These are phyloP conservation scores for Termitomyces sp. DNA, from an alignment of 768 basidiomycete genomes.

Conservation along the genomic window DNA sequence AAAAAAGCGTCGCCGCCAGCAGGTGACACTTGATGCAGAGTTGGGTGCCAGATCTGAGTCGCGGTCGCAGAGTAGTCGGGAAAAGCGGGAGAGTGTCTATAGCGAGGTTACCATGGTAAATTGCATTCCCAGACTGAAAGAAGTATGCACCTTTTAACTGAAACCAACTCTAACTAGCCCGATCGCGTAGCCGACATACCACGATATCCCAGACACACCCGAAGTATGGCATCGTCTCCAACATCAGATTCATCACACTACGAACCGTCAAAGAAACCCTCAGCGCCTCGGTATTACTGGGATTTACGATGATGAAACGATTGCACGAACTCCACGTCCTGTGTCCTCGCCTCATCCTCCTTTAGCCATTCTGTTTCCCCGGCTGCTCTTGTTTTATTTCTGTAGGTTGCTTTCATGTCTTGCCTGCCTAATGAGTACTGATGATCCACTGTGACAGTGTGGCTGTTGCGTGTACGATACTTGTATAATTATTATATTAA, in stretches of 20 bases:
- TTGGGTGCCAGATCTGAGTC: neutral
- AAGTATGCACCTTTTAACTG: neutral
- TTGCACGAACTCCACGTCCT: neutral
- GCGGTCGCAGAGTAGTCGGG: neutral
- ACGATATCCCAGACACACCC: conserved; percentile 12
- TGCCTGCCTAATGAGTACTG: neutral
- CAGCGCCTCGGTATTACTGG: conserved; percentile 31
- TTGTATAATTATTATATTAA: neutral
- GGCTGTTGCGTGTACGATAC: neutral
- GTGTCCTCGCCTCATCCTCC: neutral
- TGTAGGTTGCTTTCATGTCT: neutral
- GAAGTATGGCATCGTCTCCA: conserved; percentile 12
- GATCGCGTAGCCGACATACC: conserved; percentile 13
- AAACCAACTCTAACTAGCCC: conserved; percentile 5
- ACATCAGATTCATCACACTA: conserved; percentile 23
- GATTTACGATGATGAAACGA: conserved; percentile 18
- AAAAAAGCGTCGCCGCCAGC: conserved; percentile 18
- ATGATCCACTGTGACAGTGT: neutral
- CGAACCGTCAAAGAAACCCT: conserved; percentile 24
- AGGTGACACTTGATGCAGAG: conserved; percentile 8
- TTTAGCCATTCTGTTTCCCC: neutral
- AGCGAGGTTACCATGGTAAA: conserved; percentile 9
- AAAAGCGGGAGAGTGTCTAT: conserved; percentile 5
- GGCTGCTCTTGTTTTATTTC: neutral
- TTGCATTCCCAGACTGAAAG: neutral